Evolutionary conservation across 2,329 filamentous ascomycete genomes (phyloP).

Genomic region (Penicillium sclerotigenum): DNA sequence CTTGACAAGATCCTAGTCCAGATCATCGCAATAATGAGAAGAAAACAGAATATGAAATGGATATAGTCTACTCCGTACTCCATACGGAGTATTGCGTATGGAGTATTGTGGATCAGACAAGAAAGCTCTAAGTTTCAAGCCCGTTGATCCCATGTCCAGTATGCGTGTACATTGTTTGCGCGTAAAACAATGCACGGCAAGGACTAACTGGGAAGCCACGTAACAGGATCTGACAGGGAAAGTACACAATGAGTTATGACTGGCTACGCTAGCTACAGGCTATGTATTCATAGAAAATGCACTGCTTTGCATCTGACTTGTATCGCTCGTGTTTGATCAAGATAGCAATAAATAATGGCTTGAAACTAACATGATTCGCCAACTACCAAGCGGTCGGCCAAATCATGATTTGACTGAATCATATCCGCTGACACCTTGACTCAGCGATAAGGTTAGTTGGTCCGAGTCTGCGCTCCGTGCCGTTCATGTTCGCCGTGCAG

Average conservation of each 20-base stretch:
- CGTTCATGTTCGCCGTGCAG: constrained; percentile 13
- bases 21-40: neutral
- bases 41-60: neutral
- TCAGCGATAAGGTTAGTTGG: constrained; percentile 17
- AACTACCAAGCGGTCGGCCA: neutral
- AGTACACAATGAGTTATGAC: neutral
- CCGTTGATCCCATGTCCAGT: neutral
- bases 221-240: neutral
- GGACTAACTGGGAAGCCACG: neutral
- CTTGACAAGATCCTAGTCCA: constrained; percentile 13
- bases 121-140: neutral
- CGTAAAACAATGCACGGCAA: neutral
- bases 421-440: constrained; percentile 10
- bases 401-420: constrained; percentile 1
- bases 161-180: neutral
- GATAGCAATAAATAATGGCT: neutral
- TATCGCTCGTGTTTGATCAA: neutral
- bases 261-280: neutral
- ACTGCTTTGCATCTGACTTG: neutral
- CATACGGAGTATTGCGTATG: neutral
- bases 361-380: neutral
- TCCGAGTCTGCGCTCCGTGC: constrained; percentile 4
- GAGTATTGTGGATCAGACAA: neutral
- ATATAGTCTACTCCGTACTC: neutral
- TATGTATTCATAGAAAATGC: neutral